Evolutionary conservation across 371 early-diverging fungal genomes (phyloP).

Genomic region (Syncephalastrum contaminatum): DNA sequence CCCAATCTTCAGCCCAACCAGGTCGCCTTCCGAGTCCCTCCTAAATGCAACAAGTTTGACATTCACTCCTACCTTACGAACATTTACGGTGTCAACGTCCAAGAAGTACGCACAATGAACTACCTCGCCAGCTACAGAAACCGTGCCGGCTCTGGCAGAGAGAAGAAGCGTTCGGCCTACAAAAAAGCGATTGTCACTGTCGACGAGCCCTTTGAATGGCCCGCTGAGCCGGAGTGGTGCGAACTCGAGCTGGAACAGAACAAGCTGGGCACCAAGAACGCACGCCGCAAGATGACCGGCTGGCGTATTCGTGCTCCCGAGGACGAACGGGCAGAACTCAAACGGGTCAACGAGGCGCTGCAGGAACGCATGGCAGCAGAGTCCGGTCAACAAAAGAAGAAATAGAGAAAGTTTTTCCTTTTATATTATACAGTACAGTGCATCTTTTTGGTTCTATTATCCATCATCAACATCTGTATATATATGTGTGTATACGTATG

Average conservation of each 20-base stretch:
- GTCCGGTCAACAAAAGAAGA: slow-evolving; percentile 15
- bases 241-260: slow-evolving; percentile 40
- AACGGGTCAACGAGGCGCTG: slow-evolving; percentile 25
- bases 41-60: slow-evolving; percentile 93
- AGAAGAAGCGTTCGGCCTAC: slow-evolving; percentile 54
- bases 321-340: slow-evolving; percentile 31
- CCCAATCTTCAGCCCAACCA: slow-evolving; percentile 84
- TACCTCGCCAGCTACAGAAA: slow-evolving; percentile 54
- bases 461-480: no score
- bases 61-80: slow-evolving; percentile 84
- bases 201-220: slow-evolving; percentile 78
- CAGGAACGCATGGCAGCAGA: slow-evolving; percentile 16
- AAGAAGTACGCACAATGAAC: slow-evolving; percentile 92
- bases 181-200: slow-evolving; percentile 95
- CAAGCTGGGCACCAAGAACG: slow-evolving; percentile 56
- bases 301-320: slow-evolving; percentile 65
- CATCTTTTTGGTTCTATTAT: slow-evolving; percentile 2
- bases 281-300: slow-evolving; percentile 69
- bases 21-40: slow-evolving; percentile 92
- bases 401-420: slow-evolving; percentile 2
- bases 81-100: slow-evolving; percentile 81
- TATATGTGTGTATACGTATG: no score
- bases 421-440: background rate
- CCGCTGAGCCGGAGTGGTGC: slow-evolving; percentile 61
- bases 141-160: slow-evolving; percentile 51